A percentile compares a stretch with the other conserved stretches of the same genome.
These are phyloP conservation scores for Lithocarpus polystachyus DNA, from an alignment of 306 rosid species.

Conservation along the genomic window DNA sequence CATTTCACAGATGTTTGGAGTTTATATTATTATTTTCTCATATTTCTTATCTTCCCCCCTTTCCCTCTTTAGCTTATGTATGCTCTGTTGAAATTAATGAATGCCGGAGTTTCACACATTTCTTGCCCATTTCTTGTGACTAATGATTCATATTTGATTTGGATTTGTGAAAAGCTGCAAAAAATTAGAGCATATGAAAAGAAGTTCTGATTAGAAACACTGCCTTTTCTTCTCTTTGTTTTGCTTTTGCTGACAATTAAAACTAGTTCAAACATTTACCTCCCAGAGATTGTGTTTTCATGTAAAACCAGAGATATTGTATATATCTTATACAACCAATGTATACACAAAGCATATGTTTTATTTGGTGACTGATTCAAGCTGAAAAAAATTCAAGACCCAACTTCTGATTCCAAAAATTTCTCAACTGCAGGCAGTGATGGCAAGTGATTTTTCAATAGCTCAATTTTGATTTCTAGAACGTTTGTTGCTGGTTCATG, in stretches of 20 bases:
- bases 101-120: background rate
- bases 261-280: background rate
- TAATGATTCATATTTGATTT: background rate
- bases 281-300: background rate
- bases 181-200: background rate
- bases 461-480: constrained; percentile 82
- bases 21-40: background rate
- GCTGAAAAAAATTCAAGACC: background rate
- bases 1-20: background rate
- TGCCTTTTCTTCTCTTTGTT: background rate
- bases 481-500: constrained; percentile 82
- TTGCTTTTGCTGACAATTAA: background rate
- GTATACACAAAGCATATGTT: too few relatives aligned
- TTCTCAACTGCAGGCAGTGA: constrained; percentile 64
- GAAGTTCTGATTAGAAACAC: background rate
- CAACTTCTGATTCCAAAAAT: constrained; percentile 19
- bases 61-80: background rate
- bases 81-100: background rate
- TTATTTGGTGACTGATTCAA: background rate
- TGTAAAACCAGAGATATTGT: background rate
- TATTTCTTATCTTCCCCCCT: background rate
- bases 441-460: constrained; percentile 89
- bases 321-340: background rate
- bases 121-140: background rate
- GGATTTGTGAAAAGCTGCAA: background rate